These are phyloP conservation scores for Calocybe gambosa DNA, from an alignment of 1,284 basidiomycete species.

Conservation along the genomic window DNA sequence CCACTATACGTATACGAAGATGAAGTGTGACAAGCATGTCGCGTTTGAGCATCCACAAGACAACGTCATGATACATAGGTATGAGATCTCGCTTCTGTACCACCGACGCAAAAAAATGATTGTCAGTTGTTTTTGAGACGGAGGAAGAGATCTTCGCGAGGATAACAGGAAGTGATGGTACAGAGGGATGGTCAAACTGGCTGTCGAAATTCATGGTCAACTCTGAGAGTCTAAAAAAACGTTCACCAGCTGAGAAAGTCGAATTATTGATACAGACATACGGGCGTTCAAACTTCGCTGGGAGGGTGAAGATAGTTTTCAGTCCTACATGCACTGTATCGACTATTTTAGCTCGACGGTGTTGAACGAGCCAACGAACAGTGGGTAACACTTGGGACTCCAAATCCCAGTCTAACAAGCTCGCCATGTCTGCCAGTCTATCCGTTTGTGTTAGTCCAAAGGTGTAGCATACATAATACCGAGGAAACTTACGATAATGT, in stretches of 20 bases:
- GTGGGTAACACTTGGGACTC: slow-evolving; percentile 83
- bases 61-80: slow-evolving; percentile 71
- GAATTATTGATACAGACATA: slow-evolving; percentile 25
- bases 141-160: slow-evolving; percentile 68
- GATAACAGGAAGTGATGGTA: slow-evolving; percentile 71
- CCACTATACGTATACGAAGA: slow-evolving; percentile 80
- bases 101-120: slow-evolving; percentile 74
- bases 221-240: slow-evolving; percentile 43
- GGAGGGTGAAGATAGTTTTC: slow-evolving; percentile 77
- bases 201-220: slow-evolving; percentile 61
- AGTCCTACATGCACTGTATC: slow-evolving; percentile 80
- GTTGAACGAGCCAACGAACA: slow-evolving; percentile 86
- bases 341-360: slow-evolving; percentile 83
- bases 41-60: slow-evolving; percentile 89
- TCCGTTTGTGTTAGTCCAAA: slow-evolving; percentile 4
- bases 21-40: slow-evolving; percentile 85
- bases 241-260: neutral
- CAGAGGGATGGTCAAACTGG: slow-evolving; percentile 55
- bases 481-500: slow-evolving; percentile 53
- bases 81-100: slow-evolving; percentile 64
- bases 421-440: slow-evolving; percentile 85
- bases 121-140: slow-evolving; percentile 52
- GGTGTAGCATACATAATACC: neutral
- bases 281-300: slow-evolving; percentile 63
- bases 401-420: slow-evolving; percentile 79